Conservation (phyloP, 2,329 filamentous ascomycete species). For the Colletotrichum viniferum region DNA sequence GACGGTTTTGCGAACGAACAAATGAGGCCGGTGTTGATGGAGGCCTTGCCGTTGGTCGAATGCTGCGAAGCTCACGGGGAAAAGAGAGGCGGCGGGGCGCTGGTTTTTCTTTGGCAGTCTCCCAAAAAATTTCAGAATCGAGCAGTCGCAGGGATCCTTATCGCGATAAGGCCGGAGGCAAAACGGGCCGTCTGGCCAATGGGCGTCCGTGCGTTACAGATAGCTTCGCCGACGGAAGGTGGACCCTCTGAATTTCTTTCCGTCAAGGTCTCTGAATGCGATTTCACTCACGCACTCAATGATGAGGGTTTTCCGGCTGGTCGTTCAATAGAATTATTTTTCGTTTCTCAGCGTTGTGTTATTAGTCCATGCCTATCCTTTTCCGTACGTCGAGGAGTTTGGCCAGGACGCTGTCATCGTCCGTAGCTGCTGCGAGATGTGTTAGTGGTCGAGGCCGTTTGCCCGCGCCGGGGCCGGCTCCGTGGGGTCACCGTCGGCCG, state of each 20-base stretch:
- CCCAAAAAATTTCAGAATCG: constrained; percentile 12
- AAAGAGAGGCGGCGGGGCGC: constrained; percentile 19
- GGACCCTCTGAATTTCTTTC: not conserved
- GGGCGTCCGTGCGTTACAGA: not conserved
- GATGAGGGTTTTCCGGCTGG: not conserved
- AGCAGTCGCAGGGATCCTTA: constrained; percentile 11
- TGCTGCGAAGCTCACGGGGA: constrained; percentile 9
- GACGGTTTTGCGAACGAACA: constrained; percentile 19
- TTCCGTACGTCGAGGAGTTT: constrained; percentile 1
- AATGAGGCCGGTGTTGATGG: not conserved
- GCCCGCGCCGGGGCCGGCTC: not conserved
- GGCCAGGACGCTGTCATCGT: not conserved
- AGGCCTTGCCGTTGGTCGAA: constrained; percentile 4
- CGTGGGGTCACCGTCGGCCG: not conserved
- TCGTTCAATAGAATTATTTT: not conserved
- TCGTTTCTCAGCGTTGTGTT: not conserved
- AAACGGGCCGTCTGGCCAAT: constrained; percentile 15
- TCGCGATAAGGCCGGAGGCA: constrained; percentile 17
- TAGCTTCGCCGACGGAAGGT: not conserved
- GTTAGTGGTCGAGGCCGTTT: not conserved
- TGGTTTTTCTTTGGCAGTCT: constrained; percentile 16
- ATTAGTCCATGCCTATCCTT: not conserved
- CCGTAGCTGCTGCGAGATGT: not conserved
- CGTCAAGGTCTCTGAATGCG: not conserved
- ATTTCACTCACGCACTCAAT: not conserved